phyloP scores from a whole-genome alignment of 768 basidiomycete genomes.

The Panellus pusillus region DNA sequence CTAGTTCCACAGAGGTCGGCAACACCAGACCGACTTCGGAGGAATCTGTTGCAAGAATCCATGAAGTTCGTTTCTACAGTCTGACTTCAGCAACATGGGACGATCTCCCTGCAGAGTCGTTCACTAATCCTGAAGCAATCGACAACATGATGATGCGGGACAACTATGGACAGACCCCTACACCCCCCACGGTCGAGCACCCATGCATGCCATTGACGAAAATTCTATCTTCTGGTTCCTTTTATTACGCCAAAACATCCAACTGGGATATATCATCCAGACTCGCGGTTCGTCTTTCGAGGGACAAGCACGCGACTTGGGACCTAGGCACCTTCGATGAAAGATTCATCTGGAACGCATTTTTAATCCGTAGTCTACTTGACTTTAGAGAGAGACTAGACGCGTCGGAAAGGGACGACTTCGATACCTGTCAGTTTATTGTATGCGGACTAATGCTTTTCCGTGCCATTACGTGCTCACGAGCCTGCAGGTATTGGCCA shows the following conservation, averaged over 20 bases:
- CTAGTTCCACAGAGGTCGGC: slow-evolving; percentile 73
- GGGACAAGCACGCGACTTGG: slow-evolving; percentile 41
- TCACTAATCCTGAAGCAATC: slow-evolving; percentile 54
- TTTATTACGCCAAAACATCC: slow-evolving; percentile 85
- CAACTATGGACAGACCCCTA: slow-evolving; percentile 42
- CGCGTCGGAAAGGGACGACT: slow-evolving; percentile 60
- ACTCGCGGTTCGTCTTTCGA: slow-evolving; percentile 65
- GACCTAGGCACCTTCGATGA: slow-evolving; percentile 72
- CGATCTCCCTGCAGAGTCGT: slow-evolving; percentile 58
- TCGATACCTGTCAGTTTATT: slow-evolving; percentile 85
- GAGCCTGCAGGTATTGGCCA: slow-evolving; percentile 68
- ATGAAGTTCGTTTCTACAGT: slow-evolving; percentile 88
- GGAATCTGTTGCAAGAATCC: slow-evolving; percentile 78
- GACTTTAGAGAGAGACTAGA: slow-evolving; percentile 85
- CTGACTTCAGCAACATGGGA: slow-evolving; percentile 87
- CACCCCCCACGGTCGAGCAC: slow-evolving; percentile 73
- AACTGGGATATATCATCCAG: slow-evolving; percentile 91
- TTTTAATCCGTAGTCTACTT: slow-evolving; percentile 81
- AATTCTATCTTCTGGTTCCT: slow-evolving; percentile 87
- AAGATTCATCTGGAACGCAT: slow-evolving; percentile 95
- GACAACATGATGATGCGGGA: slow-evolving; percentile 53
- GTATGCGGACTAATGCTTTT: slow-evolving; percentile 43
- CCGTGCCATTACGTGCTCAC: slow-evolving; percentile 12
- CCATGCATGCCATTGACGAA: slow-evolving; percentile 89
- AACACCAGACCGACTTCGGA: slow-evolving; percentile 61